Conservation (phyloP, 2,329 filamentous ascomycete genomes). For the Microdochium paspali region DNA sequence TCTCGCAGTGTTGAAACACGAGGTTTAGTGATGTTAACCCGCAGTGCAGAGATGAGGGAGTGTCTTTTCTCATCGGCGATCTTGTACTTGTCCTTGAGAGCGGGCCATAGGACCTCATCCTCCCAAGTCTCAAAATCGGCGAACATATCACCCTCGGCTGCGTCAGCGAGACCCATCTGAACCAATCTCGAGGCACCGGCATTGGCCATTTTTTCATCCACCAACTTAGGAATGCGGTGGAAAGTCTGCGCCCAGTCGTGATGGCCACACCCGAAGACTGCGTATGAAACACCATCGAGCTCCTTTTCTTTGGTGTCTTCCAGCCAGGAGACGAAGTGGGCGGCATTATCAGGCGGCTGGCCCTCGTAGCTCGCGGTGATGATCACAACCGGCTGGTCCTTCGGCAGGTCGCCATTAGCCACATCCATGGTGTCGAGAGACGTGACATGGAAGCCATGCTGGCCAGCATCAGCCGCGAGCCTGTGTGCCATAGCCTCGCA, state of each 20-base stretch:
- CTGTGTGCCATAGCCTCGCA: constrained; percentile 61
- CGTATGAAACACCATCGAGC: constrained; percentile 49
- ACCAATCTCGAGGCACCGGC: constrained; percentile 38
- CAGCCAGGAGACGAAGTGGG: constrained; percentile 59
- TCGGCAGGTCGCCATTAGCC: constrained; percentile 50
- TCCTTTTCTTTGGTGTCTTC: constrained; percentile 36
- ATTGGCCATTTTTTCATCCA: constrained; percentile 34
- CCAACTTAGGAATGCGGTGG: constrained; percentile 43
- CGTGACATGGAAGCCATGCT: constrained; percentile 48
- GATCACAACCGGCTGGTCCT: constrained; percentile 52
- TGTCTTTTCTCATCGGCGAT: constrained; percentile 7
- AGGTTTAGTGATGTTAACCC: constrained; percentile 6
- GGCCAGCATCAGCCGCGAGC: constrained; percentile 47
- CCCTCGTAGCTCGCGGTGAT: constrained; percentile 68
- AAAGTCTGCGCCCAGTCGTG: constrained; percentile 41
- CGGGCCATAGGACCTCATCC: constrained; percentile 42
- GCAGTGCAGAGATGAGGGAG: constrained; percentile 30
- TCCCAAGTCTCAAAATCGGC: constrained; percentile 50
- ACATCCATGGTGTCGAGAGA: constrained; percentile 49
- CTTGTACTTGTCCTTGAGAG: constrained; percentile 25
- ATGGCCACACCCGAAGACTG: constrained; percentile 60
- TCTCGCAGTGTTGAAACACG: constrained; percentile 34
- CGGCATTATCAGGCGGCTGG: constrained; percentile 63
- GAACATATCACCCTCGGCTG: constrained; percentile 44
- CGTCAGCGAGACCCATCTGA: constrained; percentile 38